Base-by-base conservation (phyloP, 768 basidiomycete species). In the Russula ochroleuca region DNA sequence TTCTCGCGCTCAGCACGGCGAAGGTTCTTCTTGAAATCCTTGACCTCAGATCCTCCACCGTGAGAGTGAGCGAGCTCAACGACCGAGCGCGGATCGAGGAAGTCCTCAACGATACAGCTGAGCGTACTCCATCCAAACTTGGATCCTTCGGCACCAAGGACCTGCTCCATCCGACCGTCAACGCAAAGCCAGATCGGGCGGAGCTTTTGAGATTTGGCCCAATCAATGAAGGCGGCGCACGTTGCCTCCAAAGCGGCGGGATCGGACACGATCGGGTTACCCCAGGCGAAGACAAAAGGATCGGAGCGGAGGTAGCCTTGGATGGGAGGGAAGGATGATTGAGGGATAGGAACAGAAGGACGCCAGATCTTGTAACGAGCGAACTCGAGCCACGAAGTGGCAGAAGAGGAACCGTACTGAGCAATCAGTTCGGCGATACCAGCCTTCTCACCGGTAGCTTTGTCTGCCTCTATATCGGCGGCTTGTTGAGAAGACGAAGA, bases 331-430 rank as follows among this genome's bases (percentile, higher is more conserved):
- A 82, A 85, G 5, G 76, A 73, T 56, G 80, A 78, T 61, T 75
- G 70, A 19, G 78, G 76, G 71, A 86, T 81, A 74, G 85, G 87
- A 5, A 85, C 86, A 50, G 86, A 80, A 0, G 86, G 81, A 2
- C 83, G 81, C 80, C 80, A 82, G 25, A 81, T 74, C 21, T 76
- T 72, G 75, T 75, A 79, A 66, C 71, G 75, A 49, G 68, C 80
- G 76, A 63, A 67, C 70, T 91, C 87, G 10, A 87, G 78, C 86
- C 86, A 90, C 10, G 86, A 82, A 0, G 86, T 90, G 47, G 86
- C 81, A 57, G 83, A 83, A 8, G 85, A 83, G 38, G 87, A 86
- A 19, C 87, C 86, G 66, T 88, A 83, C 56, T 78, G 76, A 5
- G 85, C 86, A 51, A 87, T 82, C 65, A 89, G 77, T 66, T 75